Percentiles rank a stretch among this genome's conserved stretches.
Conservation (phyloP, 805 yeast genomes). For the Pichia heedii region DNA sequence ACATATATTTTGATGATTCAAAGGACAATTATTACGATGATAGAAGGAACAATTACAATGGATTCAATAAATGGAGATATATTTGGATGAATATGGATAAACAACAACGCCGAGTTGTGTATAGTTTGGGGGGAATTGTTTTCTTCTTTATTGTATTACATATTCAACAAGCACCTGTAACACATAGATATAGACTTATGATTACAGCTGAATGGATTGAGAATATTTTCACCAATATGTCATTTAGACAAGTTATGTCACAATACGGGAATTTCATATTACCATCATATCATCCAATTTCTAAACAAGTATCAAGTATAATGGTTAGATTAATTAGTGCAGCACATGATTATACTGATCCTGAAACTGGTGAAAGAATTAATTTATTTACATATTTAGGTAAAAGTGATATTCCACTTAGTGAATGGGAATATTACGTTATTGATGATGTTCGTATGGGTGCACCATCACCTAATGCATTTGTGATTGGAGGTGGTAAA, state of each 20-base stretch:
- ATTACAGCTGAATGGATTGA: conserved; percentile 65
- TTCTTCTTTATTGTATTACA: conserved; percentile 38
- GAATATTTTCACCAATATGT: conserved; percentile 46
- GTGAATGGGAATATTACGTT: conserved; percentile 75
- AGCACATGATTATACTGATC: conserved; percentile 35
- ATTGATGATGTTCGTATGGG: conserved; percentile 45
- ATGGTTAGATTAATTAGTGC: conserved; percentile 58
- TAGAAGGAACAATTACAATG: background rate
- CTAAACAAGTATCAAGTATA: conserved; percentile 45
- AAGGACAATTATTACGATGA: background rate
- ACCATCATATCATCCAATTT: conserved; percentile 55
- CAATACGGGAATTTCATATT: conserved; percentile 47
- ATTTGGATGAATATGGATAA: conserved; percentile 6
- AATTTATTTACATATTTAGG: conserved; percentile 21
- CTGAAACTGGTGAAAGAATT: conserved; percentile 21
- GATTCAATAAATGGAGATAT: background rate
- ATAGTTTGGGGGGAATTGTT: conserved; percentile 7
- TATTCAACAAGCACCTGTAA: conserved; percentile 73
- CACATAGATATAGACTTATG: conserved; percentile 63
- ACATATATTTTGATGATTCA: conserved; percentile 18
- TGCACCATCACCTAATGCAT: conserved; percentile 89
- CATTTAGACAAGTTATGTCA: conserved; percentile 50
- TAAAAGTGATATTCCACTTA: conserved; percentile 19
- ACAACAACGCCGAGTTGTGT: conserved; percentile 10
- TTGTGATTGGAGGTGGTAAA: conserved; percentile 92